Evolutionary conservation across 768 basidiomycete genomes (phyloP), one percentile per base, ranked within the genome.

Genomic region (Chiua virens): DNA sequence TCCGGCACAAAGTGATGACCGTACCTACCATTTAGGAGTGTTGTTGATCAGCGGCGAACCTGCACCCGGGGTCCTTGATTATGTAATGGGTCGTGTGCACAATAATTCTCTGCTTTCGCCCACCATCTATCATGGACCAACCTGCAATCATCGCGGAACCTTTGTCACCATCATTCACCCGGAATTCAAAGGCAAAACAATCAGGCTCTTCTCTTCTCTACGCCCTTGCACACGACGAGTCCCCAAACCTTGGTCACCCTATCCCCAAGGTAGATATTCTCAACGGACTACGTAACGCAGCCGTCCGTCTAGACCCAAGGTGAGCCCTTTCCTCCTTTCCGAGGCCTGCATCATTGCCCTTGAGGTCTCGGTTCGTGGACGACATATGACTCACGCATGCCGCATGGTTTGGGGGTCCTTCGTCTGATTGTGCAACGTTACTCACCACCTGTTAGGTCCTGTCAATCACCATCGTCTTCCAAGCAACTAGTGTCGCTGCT

Each of bases 281-380:
- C 53, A 81, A 87, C 47, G 85, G 83, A 11, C 60, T 92, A 54
- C 76, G 73, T 27, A 85, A 90, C 67, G 76, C 76, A 28, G 70
- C 73, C 38, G 61, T 76, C 13, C 76, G 67, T 56, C 67, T 92
- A 47, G 79, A 88, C 57, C 79, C 88, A 41, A 87, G 83, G 90
- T 90, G 73, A 83, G 87, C 59, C 60, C 48, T 38, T 49, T 64
- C 61, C 61, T 54, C 51, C 54, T 52, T 60, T 70, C 66, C 4
- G 41, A 25, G 21, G 21, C 36, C 42, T 20, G n/a, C 42, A 21
- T 41, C 50, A 30, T 27, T 17, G 40, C 32, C 60, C 65, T 68
- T 6, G 55, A 56, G 58, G 62, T 60, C 58, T 58, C 38, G 60
- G 57, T 36, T 47, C 22, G 60, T 66, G 30, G 8, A 71, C 70